phyloP scores from a whole-genome alignment of 306 rosid genomes.

The Hippophae rhamnoides region DNA sequence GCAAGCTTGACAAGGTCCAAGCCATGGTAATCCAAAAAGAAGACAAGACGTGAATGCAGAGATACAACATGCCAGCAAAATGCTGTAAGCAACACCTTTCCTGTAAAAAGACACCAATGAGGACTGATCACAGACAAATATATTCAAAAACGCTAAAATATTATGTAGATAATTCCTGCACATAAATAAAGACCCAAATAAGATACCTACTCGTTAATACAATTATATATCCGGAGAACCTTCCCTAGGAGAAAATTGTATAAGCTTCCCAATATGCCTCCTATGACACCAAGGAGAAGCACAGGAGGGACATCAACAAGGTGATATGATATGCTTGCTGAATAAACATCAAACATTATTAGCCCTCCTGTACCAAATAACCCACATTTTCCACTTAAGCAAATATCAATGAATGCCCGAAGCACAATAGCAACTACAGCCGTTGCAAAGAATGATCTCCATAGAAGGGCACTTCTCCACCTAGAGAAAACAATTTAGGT shows the following conservation, averaged over 20 bases:
- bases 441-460: conserved; percentile 96
- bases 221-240: conserved; percentile 69
- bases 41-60: conserved; percentile 78
- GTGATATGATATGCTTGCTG: conserved; percentile 66
- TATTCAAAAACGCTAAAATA: not conserved
- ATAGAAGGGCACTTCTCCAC: conserved; percentile 95
- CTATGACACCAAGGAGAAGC: conserved; percentile 60
- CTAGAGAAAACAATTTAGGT: conserved; percentile 32
- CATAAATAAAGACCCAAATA: not conserved
- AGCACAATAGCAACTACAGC: conserved; percentile 81
- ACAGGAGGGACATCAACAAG: conserved; percentile 68
- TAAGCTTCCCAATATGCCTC: conserved; percentile 82
- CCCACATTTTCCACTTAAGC: conserved; percentile 81
- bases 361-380: conserved; percentile 93
- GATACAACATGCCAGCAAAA: conserved; percentile 56
- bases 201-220: conserved; percentile 62
- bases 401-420: conserved; percentile 76
- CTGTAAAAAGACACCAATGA: conserved; percentile 29
- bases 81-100: conserved; percentile 60
- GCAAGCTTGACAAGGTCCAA: conserved; percentile 68
- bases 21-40: conserved; percentile 90
- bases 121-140: conserved; percentile 12
- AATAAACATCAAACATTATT: conserved; percentile 82
- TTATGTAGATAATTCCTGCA: conserved; percentile 9
- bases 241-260: conserved; percentile 55